Conservation (phyloP, 2,329 filamentous ascomycete species). For the Aspergillus brasiliensis region DNA sequence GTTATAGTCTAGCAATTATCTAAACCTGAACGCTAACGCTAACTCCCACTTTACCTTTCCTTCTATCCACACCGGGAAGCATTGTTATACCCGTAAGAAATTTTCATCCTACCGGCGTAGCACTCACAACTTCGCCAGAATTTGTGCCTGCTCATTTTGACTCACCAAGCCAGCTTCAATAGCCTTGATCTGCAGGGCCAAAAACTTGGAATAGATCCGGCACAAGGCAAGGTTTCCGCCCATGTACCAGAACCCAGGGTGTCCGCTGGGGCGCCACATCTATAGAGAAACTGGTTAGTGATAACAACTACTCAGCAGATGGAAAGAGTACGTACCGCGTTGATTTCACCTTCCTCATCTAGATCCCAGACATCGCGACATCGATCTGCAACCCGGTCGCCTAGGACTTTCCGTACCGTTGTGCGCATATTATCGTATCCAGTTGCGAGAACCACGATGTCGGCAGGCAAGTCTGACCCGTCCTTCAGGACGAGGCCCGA, state of each 20-base stretch:
- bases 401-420: slow-evolving; percentile 63
- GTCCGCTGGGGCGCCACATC: slow-evolving; percentile 61
- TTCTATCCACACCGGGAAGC: too few species aligned
- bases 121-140: background rate
- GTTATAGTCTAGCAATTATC: too few species aligned
- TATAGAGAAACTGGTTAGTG: background rate
- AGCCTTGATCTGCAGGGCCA: slow-evolving; percentile 55
- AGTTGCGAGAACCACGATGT: slow-evolving; percentile 66
- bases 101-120: background rate
- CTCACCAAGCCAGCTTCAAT: slow-evolving; percentile 41
- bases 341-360: slow-evolving; percentile 57
- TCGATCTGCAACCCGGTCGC: slow-evolving; percentile 60
- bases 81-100: too few species aligned
- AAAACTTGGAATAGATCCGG: slow-evolving; percentile 59
- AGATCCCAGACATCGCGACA: slow-evolving; percentile 64
- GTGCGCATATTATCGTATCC: slow-evolving; percentile 70
- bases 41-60: too few species aligned
- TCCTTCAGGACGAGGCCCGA: slow-evolving; percentile 55
- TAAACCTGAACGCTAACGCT: too few species aligned
- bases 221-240: slow-evolving; percentile 66
- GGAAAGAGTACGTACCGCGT: slow-evolving; percentile 39
- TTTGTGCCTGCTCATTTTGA: background rate
- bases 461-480: slow-evolving; percentile 59
- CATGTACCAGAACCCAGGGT: slow-evolving; percentile 67
- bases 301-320: background rate